Percentiles rank a stretch among this genome's conserved stretches.
phyloP scores from a whole-genome alignment of 2,329 filamentous ascomycete species.

The Metarhizium rileyi region DNA sequence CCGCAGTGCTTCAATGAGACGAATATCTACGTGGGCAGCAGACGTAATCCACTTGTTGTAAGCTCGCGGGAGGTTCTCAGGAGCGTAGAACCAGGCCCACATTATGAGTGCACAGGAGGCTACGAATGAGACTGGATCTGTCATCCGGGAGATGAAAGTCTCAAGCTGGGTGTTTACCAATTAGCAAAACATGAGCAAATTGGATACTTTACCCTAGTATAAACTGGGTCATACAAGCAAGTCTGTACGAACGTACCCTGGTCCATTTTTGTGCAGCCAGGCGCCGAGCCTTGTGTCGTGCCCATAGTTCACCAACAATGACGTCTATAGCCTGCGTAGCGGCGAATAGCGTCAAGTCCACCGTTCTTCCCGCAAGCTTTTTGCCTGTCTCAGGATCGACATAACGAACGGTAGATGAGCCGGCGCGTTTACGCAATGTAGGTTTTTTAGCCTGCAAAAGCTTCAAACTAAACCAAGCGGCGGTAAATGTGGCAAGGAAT shows the following conservation, averaged over 20 bases:
- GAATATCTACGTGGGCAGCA: slow-evolving; percentile 63
- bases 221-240: background rate
- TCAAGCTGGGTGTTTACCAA: slow-evolving; percentile 15
- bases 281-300: slow-evolving; percentile 34
- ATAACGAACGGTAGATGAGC: slow-evolving; percentile 9
- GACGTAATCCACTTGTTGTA: slow-evolving; percentile 78
- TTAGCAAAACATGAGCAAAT: background rate
- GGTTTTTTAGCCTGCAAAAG: slow-evolving; percentile 45
- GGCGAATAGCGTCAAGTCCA: slow-evolving; percentile 77
- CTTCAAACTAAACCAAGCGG: slow-evolving; percentile 46
- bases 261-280: slow-evolving; percentile 37
- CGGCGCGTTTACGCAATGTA: slow-evolving; percentile 15
- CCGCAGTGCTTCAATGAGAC: slow-evolving; percentile 65
- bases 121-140: slow-evolving; percentile 65
- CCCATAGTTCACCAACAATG: slow-evolving; percentile 56
- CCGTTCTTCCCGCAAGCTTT: slow-evolving; percentile 55
- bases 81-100: slow-evolving; percentile 81
- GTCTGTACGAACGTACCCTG: slow-evolving; percentile 23
- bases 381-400: slow-evolving; percentile 7
- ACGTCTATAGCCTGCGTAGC: slow-evolving; percentile 64
- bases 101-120: slow-evolving; percentile 66
- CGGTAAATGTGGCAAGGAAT: slow-evolving; percentile 49
- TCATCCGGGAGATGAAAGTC: slow-evolving; percentile 23
- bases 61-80: slow-evolving; percentile 56
- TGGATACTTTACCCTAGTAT: background rate